These are phyloP conservation scores for Xylogone sp. DNA, from an alignment of 2,329 filamentous ascomycete species.

Conservation along the genomic window DNA sequence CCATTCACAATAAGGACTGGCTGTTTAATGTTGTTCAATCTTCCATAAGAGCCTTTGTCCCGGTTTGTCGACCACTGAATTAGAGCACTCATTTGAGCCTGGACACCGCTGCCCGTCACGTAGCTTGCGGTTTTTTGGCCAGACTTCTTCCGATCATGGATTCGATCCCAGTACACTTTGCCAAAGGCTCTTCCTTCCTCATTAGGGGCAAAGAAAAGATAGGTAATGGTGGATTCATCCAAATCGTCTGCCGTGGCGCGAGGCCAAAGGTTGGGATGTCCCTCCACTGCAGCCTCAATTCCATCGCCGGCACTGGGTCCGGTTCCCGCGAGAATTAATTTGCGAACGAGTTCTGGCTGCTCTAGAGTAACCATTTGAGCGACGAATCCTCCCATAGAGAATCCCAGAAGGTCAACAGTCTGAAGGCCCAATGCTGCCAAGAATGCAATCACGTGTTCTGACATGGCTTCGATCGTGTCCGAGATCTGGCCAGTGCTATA, in stretches of 20 bases:
- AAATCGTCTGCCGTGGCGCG: background rate
- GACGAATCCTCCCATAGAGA: conserved; percentile 45
- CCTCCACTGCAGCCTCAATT: background rate
- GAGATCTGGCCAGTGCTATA: conserved; percentile 38
- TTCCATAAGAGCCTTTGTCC: conserved; percentile 12
- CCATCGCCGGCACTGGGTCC: conserved; percentile 24
- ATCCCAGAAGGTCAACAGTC: conserved; percentile 43
- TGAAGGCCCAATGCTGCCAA: conserved; percentile 28
- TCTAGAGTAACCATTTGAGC: conserved; percentile 42
- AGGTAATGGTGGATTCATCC: background rate
- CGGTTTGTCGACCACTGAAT: conserved; percentile 6
- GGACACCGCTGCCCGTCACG: conserved; percentile 6
- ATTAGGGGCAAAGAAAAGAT: background rate
- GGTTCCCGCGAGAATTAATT: conserved; percentile 41
- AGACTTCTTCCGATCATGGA: too few species aligned
- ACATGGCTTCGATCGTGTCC: conserved; percentile 27
- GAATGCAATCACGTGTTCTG: conserved; percentile 14
- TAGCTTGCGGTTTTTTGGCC: conserved; percentile 9
- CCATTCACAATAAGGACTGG: conserved; percentile 27
- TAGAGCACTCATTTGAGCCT: conserved; percentile 5
- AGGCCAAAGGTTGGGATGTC: background rate
- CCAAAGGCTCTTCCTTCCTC: conserved; percentile 4
- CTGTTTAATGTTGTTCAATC: conserved; percentile 24
- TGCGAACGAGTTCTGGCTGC: conserved; percentile 32
- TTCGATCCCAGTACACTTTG: conserved; percentile 11